Evolutionary conservation across 2,329 filamentous ascomycete species (phyloP).

Genomic region (Xylariales sp.): DNA sequence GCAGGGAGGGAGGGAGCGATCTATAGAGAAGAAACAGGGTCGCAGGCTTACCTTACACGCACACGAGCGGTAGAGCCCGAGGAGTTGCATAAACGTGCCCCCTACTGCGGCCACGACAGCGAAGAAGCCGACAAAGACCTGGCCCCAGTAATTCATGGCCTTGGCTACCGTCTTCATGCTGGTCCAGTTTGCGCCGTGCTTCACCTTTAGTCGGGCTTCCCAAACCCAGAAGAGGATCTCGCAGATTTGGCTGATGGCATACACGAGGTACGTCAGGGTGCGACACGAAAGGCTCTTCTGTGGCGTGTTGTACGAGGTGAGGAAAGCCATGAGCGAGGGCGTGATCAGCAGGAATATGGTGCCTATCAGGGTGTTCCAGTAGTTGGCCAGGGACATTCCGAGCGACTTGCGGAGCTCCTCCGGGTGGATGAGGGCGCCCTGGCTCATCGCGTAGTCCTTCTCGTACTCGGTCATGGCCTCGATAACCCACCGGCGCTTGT

Average conservation of each 20-base stretch:
- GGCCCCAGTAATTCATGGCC: slow-evolving; percentile 22
- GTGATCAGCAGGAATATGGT: slow-evolving; percentile 18
- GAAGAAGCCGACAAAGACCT: slow-evolving; percentile 24
- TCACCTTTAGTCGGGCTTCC: slow-evolving; percentile 19
- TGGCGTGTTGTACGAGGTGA: slow-evolving; percentile 28
- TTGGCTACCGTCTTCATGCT: slow-evolving; percentile 18
- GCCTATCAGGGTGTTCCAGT: slow-evolving; percentile 15
- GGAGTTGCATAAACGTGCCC: slow-evolving; percentile 22
- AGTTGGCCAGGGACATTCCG: slow-evolving; percentile 14
- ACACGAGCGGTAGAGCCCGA: slow-evolving; percentile 23
- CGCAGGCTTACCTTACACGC: slow-evolving; percentile 18
- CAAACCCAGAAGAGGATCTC: slow-evolving; percentile 24
- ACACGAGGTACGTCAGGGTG: slow-evolving; percentile 27
- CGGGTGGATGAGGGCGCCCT: slow-evolving; percentile 3
- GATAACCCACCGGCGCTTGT: slow-evolving; percentile 24
- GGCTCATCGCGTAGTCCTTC: slow-evolving; percentile 1
- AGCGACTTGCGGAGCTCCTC: slow-evolving; percentile 13
- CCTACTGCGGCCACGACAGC: slow-evolving; percentile 22
- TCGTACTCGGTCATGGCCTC: slow-evolving; percentile 22
- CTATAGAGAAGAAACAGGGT: too few relatives aligned
- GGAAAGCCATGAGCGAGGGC: slow-evolving; percentile 26
- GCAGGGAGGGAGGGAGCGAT: too few relatives aligned
- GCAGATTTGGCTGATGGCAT: slow-evolving; percentile 24
- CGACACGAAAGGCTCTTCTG: slow-evolving; percentile 26
- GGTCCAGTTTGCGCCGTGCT: slow-evolving; percentile 21